Evolutionary conservation across 441 rosid genomes (phyloP).

Genomic region (Kokia cookei): DNA sequence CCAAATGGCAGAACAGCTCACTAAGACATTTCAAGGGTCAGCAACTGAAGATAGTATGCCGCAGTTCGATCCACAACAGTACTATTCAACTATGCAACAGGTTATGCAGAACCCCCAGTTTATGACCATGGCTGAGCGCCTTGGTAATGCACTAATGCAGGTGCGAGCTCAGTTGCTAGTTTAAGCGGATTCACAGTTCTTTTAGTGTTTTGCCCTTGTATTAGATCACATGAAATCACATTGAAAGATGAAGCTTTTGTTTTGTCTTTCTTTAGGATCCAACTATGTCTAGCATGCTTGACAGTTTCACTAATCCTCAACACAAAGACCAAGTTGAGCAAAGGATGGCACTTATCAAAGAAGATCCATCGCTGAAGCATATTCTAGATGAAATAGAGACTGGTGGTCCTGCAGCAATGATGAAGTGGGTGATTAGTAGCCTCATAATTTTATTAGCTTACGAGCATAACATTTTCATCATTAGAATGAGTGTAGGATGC

Average conservation of each 20-base stretch:
- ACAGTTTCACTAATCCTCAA: conserved; percentile 60
- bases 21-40: conserved; percentile 63
- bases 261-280: conserved; percentile 60
- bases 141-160: conserved; percentile 90
- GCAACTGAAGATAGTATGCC: conserved; percentile 50
- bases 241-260: neutral
- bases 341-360: conserved; percentile 74
- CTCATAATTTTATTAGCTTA: neutral
- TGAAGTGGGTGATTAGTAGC: conserved; percentile 51
- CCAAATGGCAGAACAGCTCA: conserved; percentile 99
- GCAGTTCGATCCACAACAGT: conserved; percentile 74
- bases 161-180: conserved; percentile 12
- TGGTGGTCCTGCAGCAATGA: conserved; percentile 93
- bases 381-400: conserved; percentile 85
- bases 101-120: conserved; percentile 95
- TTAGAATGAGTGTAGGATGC: neutral
- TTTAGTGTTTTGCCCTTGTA: neutral
- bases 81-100: conserved; percentile 79
- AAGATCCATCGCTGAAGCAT: conserved; percentile 82
- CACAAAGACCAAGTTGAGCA: conserved; percentile 77
- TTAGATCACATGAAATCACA: neutral
- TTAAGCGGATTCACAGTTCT: neutral
- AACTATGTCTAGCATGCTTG: conserved; percentile 88
- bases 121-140: conserved; percentile 91
- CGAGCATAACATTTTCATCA: neutral